phyloP scores from a whole-genome alignment of 225 moss, liverwort and hornwort genomes.

The Lunularia cruciata region DNA sequence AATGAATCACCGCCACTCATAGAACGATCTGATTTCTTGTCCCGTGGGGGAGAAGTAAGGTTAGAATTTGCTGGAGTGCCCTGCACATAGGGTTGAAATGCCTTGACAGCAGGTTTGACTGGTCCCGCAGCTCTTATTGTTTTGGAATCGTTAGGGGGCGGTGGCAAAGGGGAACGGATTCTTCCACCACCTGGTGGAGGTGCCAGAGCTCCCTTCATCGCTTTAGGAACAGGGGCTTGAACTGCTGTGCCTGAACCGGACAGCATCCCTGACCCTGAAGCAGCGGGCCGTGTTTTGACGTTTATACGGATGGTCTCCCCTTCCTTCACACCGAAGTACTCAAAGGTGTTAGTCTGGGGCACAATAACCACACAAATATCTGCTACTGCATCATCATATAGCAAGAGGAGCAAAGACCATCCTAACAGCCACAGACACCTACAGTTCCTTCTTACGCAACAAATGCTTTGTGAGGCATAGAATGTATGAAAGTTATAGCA shows the following conservation, averaged over 20 bases:
- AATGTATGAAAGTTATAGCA: no score
- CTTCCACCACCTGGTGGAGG: slow-evolving; percentile 96
- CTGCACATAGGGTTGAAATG: slow-evolving; percentile 54
- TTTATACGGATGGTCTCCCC: slow-evolving; percentile 98
- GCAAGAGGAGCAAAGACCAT: no score
- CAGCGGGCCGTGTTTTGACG: slow-evolving; percentile 74
- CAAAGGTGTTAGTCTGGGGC: neutral
- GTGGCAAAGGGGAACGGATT: slow-evolving; percentile 88
- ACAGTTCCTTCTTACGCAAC: no score
- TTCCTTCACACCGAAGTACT: slow-evolving; percentile 50
- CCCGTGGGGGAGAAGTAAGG: slow-evolving; percentile 34
- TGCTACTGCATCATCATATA: no score
- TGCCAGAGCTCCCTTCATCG: slow-evolving; percentile 89
- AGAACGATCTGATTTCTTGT: slow-evolving; percentile 52
- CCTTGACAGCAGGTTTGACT: no score
- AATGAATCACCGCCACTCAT: slow-evolving; percentile 59
- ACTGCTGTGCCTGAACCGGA: slow-evolving; percentile 63
- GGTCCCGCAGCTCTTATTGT: no score
- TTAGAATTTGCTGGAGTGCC: slow-evolving; percentile 44
- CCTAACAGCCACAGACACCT: no score
- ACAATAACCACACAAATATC: no score
- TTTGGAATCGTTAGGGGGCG: slow-evolving; percentile 79
- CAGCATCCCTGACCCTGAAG: slow-evolving; percentile 77
- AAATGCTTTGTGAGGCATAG: no score
- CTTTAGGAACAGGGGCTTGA: slow-evolving; percentile 48